These are phyloP conservation scores for Talaromyces sp. DNA, from an alignment of 2,329 filamentous ascomycete genomes.

Conservation along the genomic window DNA sequence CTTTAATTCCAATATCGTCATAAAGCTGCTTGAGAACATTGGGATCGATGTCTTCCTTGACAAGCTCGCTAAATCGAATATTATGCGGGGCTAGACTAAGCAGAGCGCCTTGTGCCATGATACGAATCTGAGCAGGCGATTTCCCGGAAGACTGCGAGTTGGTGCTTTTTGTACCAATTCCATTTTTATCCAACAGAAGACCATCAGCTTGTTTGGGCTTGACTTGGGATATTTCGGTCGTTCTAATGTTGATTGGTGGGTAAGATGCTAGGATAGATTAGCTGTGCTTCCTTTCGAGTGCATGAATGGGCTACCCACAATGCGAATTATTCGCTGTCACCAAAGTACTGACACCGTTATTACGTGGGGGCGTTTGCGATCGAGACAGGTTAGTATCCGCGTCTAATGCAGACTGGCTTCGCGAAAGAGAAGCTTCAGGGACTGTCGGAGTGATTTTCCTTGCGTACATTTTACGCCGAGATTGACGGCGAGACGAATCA, in stretches of 20 bases:
- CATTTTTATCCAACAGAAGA: neutral
- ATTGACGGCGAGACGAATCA: neutral
- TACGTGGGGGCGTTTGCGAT: neutral
- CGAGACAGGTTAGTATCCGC: neutral
- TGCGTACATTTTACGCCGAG: neutral
- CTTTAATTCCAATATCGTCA: slow-evolving; percentile 60
- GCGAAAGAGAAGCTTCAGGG: neutral
- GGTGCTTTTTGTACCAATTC: neutral
- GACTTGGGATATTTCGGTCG: slow-evolving; percentile 19
- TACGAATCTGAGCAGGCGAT: slow-evolving; percentile 38
- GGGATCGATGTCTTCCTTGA: slow-evolving; percentile 68
- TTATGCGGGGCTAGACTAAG: slow-evolving; percentile 60
- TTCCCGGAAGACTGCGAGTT: slow-evolving; percentile 22
- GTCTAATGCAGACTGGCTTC: neutral
- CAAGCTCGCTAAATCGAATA: slow-evolving; percentile 68
- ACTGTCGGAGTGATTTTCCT: neutral
- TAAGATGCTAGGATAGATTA: slow-evolving; percentile 30
- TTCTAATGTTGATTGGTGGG: slow-evolving; percentile 29
- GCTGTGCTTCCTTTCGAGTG: neutral
- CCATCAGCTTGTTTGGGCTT: neutral
- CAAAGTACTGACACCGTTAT: neutral
- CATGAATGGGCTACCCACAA: neutral
- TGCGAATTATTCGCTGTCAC: neutral
- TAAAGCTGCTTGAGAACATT: slow-evolving; percentile 63
- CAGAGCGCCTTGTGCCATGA: slow-evolving; percentile 62